Evolutionary conservation across 2,329 filamentous ascomycete species (phyloP), one percentile per base, ranked within the genome.

Genomic region (Corinectria fuckeliana): DNA sequence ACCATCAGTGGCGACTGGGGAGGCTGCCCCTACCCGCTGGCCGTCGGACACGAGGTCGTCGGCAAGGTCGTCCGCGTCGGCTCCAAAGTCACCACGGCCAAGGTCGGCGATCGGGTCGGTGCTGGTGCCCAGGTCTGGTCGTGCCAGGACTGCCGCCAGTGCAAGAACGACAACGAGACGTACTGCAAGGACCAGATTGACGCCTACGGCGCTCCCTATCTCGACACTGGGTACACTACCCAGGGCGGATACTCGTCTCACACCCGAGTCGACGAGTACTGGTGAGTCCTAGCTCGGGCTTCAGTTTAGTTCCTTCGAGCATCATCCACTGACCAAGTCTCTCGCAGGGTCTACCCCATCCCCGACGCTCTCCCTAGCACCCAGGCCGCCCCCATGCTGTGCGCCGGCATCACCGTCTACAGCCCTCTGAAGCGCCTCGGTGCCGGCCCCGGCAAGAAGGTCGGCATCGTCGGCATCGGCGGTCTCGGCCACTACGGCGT

Each of bases 391-490:
- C 91, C 90, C 9, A 92, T 93, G 90, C 83, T 95, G 67, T 96
- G 92, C 76, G 92, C 91, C 38, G 92, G 92, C 63, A 82, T 96
- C 65, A 96, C 92, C 3, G 87, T 88, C 59, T 96, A 88, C 79
- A 90, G 86, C 60, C 92, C 92, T 1, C 82, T 96, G 13, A 88
- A 91, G 64, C 85, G 91, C 48, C 88, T 93, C 71, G 90, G 90
- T 20, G 84, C 85, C 60, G 90, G 90, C 0, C 90, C 90, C 1
- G 91, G 92, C 62, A 92, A 91, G 81, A 92, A 91, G 79, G 87
- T 93, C 20, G 91, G 85, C 34, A 85, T 93, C 61, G 85, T 92
- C 8, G 91, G 91, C 62, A 80, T 92, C 65, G 89, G 89, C 16
- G 89, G 89, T 11, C 84, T 91, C 56, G 89, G 89, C 5, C 89